These are phyloP conservation scores for Auricularia heimuer DNA, from an alignment of 768 basidiomycete species.

Conservation along the genomic window DNA sequence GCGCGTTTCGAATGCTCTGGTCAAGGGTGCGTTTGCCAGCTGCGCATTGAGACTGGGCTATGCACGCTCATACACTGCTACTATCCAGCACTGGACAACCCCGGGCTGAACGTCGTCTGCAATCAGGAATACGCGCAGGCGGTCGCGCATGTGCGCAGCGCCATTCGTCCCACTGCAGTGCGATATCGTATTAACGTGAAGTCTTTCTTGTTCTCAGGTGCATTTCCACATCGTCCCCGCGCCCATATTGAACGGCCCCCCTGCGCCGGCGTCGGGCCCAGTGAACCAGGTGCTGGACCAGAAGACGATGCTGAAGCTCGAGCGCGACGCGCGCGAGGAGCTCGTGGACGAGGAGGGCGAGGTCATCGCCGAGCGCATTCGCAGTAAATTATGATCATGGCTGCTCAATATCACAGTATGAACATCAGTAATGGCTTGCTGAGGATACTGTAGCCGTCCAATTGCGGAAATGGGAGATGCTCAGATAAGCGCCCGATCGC, in stretches of 20 bases:
- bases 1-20: conserved; percentile 52
- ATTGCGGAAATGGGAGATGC: neutral
- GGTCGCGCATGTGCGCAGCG: conserved; percentile 53
- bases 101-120: conserved; percentile 64
- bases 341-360: conserved; percentile 52
- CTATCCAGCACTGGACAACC: conserved; percentile 45
- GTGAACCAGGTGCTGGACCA: conserved; percentile 7
- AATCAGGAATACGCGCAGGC: conserved; percentile 78
- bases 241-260: conserved; percentile 31
- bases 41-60: neutral
- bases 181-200: too few relatives aligned
- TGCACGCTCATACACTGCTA: too few relatives aligned
- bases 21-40: conserved; percentile 35
- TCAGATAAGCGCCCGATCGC: neutral
- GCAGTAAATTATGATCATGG: conserved; percentile 26
- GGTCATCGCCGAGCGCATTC: conserved; percentile 35
- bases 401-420: too few relatives aligned
- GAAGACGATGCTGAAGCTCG: conserved; percentile 49
- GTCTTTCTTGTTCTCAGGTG: conserved; percentile 32
- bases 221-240: conserved; percentile 74
- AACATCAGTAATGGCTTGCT: too few relatives aligned
- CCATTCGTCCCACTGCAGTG: neutral
- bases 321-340: conserved; percentile 46
- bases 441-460: too few relatives aligned
- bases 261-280: neutral